phyloP scores from a whole-genome alignment of 2,329 filamentous ascomycete species.

The Diaporthe citrichinensis region DNA sequence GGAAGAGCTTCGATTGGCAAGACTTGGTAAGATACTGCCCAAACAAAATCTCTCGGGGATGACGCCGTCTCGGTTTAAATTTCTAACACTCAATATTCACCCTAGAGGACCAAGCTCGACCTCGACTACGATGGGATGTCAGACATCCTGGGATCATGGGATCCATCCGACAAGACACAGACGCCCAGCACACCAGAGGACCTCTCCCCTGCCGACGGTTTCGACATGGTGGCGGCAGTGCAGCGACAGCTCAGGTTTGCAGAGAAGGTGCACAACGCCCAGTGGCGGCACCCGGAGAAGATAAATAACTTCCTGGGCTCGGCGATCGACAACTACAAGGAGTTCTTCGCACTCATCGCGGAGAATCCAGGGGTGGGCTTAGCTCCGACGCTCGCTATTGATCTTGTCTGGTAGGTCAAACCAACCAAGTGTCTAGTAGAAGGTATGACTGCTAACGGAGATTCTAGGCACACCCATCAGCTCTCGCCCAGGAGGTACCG shows the following conservation, averaged over 20 bases:
- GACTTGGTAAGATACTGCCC: constrained; percentile 22
- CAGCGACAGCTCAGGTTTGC: constrained; percentile 24
- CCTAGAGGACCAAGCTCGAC: not conserved
- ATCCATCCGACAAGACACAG: too few species aligned
- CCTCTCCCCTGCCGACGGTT: not conserved
- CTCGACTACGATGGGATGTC: not conserved
- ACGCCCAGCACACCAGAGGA: too few species aligned
- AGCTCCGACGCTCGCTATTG: constrained; percentile 1
- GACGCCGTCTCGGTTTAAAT: too few species aligned
- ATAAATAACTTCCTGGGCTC: not conserved
- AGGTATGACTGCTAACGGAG: too few species aligned
- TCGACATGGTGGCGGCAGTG: constrained; percentile 29
- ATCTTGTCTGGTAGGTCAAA: constrained; percentile 35
- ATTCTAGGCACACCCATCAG: constrained; percentile 27
- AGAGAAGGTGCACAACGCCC: not conserved
- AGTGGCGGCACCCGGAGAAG: not conserved
- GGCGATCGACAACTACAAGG: not conserved
- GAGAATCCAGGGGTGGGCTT: constrained; percentile 15
- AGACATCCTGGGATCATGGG: not conserved
- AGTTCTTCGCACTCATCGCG: constrained; percentile 30
- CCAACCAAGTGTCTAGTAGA: too few species aligned
- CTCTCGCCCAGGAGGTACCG: constrained; percentile 11
- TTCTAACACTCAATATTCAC: not conserved
- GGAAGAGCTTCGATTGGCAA: constrained; percentile 21
- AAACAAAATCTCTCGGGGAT: too few species aligned